These are phyloP conservation scores for Nitzschia sp. DNA, from an alignment of 108 stramenopile species.

Conservation along the genomic window DNA sequence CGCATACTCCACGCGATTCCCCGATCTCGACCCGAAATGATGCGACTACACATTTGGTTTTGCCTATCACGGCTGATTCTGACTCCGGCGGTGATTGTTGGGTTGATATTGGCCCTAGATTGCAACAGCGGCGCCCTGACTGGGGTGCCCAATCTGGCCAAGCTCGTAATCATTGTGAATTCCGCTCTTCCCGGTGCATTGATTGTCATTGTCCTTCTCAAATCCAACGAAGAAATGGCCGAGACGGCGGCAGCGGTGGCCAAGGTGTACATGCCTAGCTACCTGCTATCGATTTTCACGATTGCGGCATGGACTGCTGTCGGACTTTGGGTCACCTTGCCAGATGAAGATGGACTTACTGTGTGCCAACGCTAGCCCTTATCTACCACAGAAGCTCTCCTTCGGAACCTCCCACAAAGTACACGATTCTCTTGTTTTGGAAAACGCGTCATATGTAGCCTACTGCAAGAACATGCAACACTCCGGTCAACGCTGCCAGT, in stretches of 20 bases:
- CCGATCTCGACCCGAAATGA: slow-evolving; percentile 20
- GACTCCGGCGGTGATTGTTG: slow-evolving; percentile 55
- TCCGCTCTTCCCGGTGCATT: slow-evolving; percentile 64
- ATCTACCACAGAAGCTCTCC: too few species aligned
- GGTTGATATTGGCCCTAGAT: slow-evolving; percentile 56
- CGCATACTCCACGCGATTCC: slow-evolving; percentile 21
- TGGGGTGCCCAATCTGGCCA: slow-evolving; percentile 53
- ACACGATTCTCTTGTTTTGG: too few species aligned
- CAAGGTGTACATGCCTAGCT: slow-evolving; percentile 62
- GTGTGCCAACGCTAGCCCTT: slow-evolving; percentile 10
- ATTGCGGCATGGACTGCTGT: slow-evolving; percentile 74
- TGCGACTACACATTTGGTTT: slow-evolving; percentile 68
- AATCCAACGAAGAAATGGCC: slow-evolving; percentile 48
- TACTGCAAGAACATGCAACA: too few species aligned
- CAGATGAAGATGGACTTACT: slow-evolving; percentile 43
- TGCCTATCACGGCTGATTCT: slow-evolving; percentile 56
- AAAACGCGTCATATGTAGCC: too few species aligned
- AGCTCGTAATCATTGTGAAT: slow-evolving; percentile 70
- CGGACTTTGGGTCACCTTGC: slow-evolving; percentile 59
- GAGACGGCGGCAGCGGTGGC: slow-evolving; percentile 67
- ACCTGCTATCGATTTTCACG: slow-evolving; percentile 62
- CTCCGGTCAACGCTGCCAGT: too few species aligned
- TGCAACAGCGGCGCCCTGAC: slow-evolving; percentile 45
- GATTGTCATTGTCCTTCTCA: slow-evolving; percentile 63
- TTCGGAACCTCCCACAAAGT: too few species aligned